Evolutionary conservation across 1,284 basidiomycete genomes (phyloP).

Genomic region (Pseudozyma sp.): DNA sequence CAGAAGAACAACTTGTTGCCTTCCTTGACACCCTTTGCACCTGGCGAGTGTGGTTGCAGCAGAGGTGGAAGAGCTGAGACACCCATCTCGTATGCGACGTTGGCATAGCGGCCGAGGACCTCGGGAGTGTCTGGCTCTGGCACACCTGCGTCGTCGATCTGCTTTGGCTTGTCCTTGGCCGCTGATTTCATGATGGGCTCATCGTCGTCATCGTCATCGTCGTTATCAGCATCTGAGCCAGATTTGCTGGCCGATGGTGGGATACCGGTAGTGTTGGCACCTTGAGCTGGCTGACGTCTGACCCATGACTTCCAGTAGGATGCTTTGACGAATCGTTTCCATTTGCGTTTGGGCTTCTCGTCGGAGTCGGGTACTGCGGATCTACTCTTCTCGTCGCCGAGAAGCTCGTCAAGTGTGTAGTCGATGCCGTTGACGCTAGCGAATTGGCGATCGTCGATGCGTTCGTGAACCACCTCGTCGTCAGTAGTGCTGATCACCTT

Average conservation of each 20-base stretch:
- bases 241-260: constrained; percentile 8
- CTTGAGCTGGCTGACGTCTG: constrained; percentile 8
- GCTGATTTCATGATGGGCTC: constrained; percentile 67
- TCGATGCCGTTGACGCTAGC: constrained; percentile 97
- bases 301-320: constrained; percentile 46
- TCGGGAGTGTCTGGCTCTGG: constrained; percentile 65
- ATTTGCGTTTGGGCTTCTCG: constrained; percentile 26
- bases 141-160: constrained; percentile 67
- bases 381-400: constrained; percentile 53
- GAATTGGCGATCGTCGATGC: constrained; percentile 86
- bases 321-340: constrained; percentile 38
- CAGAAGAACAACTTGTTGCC: constrained; percentile 89
- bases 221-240: constrained; percentile 35
- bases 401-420: constrained; percentile 87
- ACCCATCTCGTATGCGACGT: constrained; percentile 67
- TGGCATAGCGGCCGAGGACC: constrained; percentile 65
- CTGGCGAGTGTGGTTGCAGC: constrained; percentile 57
- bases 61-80: constrained; percentile 61
- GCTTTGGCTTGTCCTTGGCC: constrained; percentile 41
- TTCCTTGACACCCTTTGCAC: constrained; percentile 52
- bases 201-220: constrained; percentile 35
- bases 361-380: constrained; percentile 33
- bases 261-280: constrained; percentile 24
- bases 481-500: constrained; percentile 21
- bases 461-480: constrained; percentile 46